Evolutionary conservation across 371 early-diverging fungal species (phyloP), one percentile per base, ranked within the genome.

Genomic region (Nematocida homosporus): DNA sequence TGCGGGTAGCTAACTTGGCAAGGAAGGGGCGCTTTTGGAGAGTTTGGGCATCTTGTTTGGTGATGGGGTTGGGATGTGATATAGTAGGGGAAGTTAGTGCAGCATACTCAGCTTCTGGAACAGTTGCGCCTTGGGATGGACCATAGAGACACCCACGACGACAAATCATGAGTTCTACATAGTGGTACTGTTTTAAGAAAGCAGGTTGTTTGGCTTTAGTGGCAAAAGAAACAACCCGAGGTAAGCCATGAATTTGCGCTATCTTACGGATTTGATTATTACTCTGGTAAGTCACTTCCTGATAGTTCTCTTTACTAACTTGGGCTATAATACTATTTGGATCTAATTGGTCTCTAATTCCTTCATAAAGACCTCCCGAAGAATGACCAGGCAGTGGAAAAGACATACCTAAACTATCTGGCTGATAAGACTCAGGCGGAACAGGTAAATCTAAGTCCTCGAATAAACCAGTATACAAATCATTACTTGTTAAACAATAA

Each of bases 91-190:
- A 13, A 13, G 13, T 13, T 44, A 44, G 44, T 13, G 51, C 32
- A 20, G 44, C 37, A 30, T 68, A 57, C 4, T 35, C 20, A n/a
- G n/a, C n/a, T 20, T 3, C 5, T 48, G 67, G 23, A 1, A 27
- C 4, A 29, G 44, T 13, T 18, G 25, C 30, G 3, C 75, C 60
- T 34, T 72, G 75, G 4, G 75, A 72, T 30, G 75, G 75, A 1
- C 75, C 75, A 32, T 42, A 61, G 10, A 72, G 51, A 27, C 75
- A 72, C 6, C 47, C 75, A 10, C 53, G 44, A 61, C 25, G 34
- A 47, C 75, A 72, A 30, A 72, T 61, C 48, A 47, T 72, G 40
- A 72, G 23, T 44, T 72, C 75, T 37, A 72, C 54, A 34, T 72
- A 72, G 2, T 10, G 6, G 30, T 72, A 72, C 32, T 63, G 18